phyloP scores from a whole-genome alignment of 768 basidiomycete species.

The Tephrocybe rancida region DNA sequence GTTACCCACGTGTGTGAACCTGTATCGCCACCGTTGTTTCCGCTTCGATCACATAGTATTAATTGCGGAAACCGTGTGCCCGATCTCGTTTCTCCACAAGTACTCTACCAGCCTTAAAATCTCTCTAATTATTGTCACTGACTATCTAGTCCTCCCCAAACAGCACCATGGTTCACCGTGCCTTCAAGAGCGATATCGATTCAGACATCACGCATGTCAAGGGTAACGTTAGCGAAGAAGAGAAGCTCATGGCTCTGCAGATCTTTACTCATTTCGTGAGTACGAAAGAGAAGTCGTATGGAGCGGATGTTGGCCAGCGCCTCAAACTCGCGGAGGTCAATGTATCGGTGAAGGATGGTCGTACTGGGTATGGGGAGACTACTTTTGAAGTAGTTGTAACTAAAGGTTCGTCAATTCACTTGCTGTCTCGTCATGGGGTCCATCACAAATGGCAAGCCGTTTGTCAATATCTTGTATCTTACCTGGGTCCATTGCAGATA shows the following conservation, averaged over 20 bases:
- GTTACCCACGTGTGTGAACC: neutral
- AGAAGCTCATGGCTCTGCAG: constrained; percentile 34
- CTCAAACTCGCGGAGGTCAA: constrained; percentile 38
- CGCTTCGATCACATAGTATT: constrained; percentile 15
- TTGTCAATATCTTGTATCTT: neutral
- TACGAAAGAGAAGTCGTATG: constrained; percentile 34
- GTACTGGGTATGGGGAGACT: constrained; percentile 29
- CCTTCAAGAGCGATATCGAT: constrained; percentile 7
- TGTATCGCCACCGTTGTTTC: constrained; percentile 10
- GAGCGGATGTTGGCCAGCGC: constrained; percentile 38
- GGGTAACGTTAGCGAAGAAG: constrained; percentile 42
- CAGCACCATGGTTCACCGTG: constrained; percentile 5
- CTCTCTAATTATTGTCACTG: neutral
- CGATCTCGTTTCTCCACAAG: neutral
- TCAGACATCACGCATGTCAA: constrained; percentile 33
- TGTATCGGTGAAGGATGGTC: constrained; percentile 24
- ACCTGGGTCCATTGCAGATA: constrained; percentile 38
- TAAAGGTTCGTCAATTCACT: constrained; percentile 28
- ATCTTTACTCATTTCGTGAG: constrained; percentile 41
- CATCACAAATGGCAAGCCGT: too few species aligned
- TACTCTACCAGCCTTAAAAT: neutral
- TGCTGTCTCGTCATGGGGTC: too few species aligned
- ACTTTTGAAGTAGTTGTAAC: constrained; percentile 42
- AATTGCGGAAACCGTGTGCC: constrained; percentile 2
- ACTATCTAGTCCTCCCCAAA: neutral